Base-by-base conservation (phyloP, 176 grass and related monocot genomes). In the Bromus sterilis region DNA sequence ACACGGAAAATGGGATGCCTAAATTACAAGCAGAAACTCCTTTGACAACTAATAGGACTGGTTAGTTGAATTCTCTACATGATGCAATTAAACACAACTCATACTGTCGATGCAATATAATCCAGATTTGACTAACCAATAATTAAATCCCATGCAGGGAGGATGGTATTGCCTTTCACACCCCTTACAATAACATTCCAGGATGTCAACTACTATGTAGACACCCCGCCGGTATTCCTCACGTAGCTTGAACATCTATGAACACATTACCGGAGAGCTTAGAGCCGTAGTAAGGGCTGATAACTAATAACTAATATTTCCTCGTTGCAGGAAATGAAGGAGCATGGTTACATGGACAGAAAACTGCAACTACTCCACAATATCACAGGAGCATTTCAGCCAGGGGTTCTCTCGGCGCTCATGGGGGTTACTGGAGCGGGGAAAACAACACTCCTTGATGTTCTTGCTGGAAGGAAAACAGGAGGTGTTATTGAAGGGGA, bases 391-490 rank as follows among this genome's bases (percentile, higher is more conserved):
- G 83, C 78, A 8, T 89, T 94, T 71, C 77, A 75, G 16, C 92
- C 92, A 30, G 87, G 93, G 9, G 59, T 95, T 36, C 85, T 95
- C 21, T 88, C 93, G 16, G 93, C 76, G 10, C 66, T 95, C 55
- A 95, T 95, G 93, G 93, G 93, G 14, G 87, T 92, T 55, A 95
- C 59, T 74, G 90, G 93, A 68, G 93, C 93, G 23, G 93, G 93
- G 13, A 95, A 95, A 85, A 95, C 93, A 32, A 95, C 90, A 30
- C 78, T 95, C 29, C 84, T 95, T 77, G 90, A 95, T 88, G 90
- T 95, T 77, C 93, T 95, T 74, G 46, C 87, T 74, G 90, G 93
- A 36, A 89, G 93, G 40, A 95, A 95, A 86, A 95, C 90, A 14
- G 90, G 85, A 1, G 87, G 93, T 44, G 29, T 78, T 68, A 86